Conservation (phyloP, 2,329 filamentous ascomycete genomes). For the Diaporthe velutina region DNA sequence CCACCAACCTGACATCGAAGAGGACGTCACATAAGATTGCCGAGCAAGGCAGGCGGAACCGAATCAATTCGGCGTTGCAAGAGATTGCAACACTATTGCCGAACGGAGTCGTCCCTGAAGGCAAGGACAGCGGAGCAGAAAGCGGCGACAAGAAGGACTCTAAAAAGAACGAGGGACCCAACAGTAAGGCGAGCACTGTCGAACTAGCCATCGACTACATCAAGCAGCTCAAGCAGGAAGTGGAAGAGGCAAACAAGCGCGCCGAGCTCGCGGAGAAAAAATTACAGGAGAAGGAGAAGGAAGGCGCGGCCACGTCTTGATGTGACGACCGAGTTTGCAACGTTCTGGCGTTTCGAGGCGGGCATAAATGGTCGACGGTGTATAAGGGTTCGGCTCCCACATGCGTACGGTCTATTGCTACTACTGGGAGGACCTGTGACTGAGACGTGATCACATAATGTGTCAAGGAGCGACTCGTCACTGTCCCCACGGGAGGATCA, state of each 20-base stretch:
- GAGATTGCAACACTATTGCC: conserved; percentile 93
- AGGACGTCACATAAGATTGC: conserved; percentile 98
- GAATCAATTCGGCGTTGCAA: conserved; percentile 93
- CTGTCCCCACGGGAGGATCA: neutral
- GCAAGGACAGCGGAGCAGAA: conserved; percentile 58
- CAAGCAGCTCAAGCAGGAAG: conserved; percentile 82
- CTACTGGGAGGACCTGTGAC: neutral
- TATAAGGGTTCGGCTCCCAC: neutral
- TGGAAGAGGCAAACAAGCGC: conserved; percentile 73
- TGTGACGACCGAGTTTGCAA: neutral
- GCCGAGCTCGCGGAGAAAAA: conserved; percentile 76
- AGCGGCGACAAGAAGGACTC: conserved; percentile 59
- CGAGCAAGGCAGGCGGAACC: conserved; percentile 93
- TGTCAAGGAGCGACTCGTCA: neutral
- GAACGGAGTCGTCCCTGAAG: conserved; percentile 19
- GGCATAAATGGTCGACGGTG: neutral
- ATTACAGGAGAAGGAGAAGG: conserved; percentile 49
- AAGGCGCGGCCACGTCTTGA: neutral
- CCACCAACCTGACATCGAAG: conserved; percentile 95
- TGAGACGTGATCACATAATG: neutral
- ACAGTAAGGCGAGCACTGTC: conserved; percentile 97
- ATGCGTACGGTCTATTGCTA: neutral
- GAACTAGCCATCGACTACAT: conserved; percentile 97
- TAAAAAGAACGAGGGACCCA: conserved; percentile 66
- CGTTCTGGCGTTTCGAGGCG: conserved; percentile 1